Conservation (phyloP, 2,329 filamentous ascomycete species). For the Diaporthe citrichinensis region DNA sequence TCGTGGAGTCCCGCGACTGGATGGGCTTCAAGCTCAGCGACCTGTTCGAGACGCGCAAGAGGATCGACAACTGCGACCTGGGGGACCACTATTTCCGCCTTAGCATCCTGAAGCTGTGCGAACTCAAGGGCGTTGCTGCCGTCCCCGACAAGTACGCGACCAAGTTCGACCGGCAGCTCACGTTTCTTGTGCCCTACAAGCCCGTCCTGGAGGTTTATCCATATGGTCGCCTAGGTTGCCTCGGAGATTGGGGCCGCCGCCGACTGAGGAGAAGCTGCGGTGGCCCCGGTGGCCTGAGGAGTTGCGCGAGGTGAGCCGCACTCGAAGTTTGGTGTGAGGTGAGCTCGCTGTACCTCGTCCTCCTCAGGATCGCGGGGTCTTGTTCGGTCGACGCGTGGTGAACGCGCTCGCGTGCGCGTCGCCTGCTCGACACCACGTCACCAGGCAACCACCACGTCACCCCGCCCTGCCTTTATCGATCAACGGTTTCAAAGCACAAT, state of each 20-base stretch:
- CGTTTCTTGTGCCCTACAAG: too few species aligned
- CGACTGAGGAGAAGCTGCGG: background rate
- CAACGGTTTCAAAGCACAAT: background rate
- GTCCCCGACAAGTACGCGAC: background rate
- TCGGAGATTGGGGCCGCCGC: too few species aligned
- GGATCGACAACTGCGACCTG: background rate
- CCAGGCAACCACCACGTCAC: background rate
- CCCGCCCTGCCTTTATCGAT: background rate
- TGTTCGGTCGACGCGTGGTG: background rate
- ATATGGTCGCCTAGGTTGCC: background rate
- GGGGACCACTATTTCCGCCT: background rate
- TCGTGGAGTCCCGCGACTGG: too few species aligned
- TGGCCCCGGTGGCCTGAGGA: background rate
- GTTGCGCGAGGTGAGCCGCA: background rate
- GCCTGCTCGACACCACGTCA: background rate
- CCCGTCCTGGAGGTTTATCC: background rate
- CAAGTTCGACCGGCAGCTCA: background rate
- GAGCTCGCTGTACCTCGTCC: fast-evolving
- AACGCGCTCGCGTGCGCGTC: background rate
- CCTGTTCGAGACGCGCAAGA: background rate
- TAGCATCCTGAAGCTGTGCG: background rate
- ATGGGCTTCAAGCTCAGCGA: background rate
- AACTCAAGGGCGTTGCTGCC: too few species aligned
- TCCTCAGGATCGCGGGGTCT: fast-evolving
- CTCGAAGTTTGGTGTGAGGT: too few species aligned